These are phyloP conservation scores for Thielaviopsis musarum DNA, from an alignment of 2,329 filamentous ascomycete species.

Conservation along the genomic window DNA sequence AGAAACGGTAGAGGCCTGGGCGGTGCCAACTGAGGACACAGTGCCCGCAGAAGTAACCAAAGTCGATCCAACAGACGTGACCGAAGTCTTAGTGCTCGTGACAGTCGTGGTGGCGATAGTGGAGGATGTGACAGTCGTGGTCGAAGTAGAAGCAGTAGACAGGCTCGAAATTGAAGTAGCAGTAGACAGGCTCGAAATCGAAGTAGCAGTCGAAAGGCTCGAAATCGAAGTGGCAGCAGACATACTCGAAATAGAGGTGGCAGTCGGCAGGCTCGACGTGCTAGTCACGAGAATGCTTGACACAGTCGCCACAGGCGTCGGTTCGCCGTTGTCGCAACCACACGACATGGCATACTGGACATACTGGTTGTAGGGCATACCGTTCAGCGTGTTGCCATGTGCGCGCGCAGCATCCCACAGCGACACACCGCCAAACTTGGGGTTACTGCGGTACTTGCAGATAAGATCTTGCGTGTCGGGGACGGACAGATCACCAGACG, in stretches of 20 bases:
- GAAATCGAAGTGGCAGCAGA: conserved; percentile 5
- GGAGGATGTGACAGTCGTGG: conserved; percentile 7
- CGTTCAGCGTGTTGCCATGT: conserved; percentile 18
- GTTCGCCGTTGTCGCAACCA: conserved; percentile 20
- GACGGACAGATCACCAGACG: conserved; percentile 21
- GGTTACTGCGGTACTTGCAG: conserved; percentile 21
- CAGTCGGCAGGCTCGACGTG: neutral
- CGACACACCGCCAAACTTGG: conserved; percentile 28
- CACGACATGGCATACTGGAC: conserved; percentile 22
- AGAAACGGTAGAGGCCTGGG: no score
- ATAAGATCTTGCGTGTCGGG: conserved; percentile 22
- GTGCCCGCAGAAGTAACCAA: conserved; percentile 11
- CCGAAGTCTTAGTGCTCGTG: conserved; percentile 9
- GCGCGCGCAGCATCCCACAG: conserved; percentile 28
- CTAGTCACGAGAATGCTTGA: conserved; percentile 7
- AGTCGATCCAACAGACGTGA: conserved; percentile 2
- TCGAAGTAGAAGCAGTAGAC: conserved; percentile 10
- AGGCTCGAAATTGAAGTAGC: neutral
- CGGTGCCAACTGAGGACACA: neutral
- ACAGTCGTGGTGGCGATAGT: neutral
- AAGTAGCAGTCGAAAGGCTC: conserved; percentile 11
- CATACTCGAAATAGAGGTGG: neutral
- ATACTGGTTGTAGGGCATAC: conserved; percentile 23
- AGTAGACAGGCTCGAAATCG: neutral
- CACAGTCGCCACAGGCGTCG: conserved; percentile 15